Evolutionary conservation across 352 stramenopile genomes (phyloP), one percentile per base, ranked within the genome.

Genomic region (Pythium plurisporium): DNA sequence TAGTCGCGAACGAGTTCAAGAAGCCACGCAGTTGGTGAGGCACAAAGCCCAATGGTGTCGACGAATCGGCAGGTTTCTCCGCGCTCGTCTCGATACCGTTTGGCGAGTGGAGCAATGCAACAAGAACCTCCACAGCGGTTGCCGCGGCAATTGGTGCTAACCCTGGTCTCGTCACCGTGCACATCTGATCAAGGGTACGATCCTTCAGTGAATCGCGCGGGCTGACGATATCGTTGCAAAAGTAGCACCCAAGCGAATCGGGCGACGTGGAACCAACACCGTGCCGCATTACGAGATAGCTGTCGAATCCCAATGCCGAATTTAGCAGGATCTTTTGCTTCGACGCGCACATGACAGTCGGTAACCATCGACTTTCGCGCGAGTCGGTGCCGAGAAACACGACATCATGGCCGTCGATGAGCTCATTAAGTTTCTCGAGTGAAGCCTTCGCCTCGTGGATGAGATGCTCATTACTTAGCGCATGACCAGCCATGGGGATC

Each of bases 401-500:
- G 25, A 98, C 95, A 70, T 99, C 97, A 49, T 97, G 86, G 6
- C 83, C 70, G 20, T 92, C 66, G 38, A 99, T 92, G 7, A 99
- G 70, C 29, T 79, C 49, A 40, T 98, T 77, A 9, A 99, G 76
- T 41, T 64, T 71, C 19, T 89, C 67, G 2, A 98, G 70, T 5
- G 80, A 82, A 7, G 73, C 66, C 33, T 79, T 72, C 0, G 93
- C 74, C 25, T 91, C 83, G 19, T 86, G 68, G 11, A 83, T 34
- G 19, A 91, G 66, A 34, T 82, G 65, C 0, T 56, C 34, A 30
- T 71, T 94, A 41, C 74, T 91, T 4, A 95, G 56, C 9, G 79
- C 70, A 67, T 99, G 97, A 1, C 97, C 97, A 1, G 97, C 97
- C 97, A 99, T 99, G 17, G 97, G 97, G 66, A 99, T 99, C 10